Evolutionary conservation across 257 asterid genomes (phyloP), one percentile per base, ranked within the genome.

Genomic region (Striga asiatica): DNA sequence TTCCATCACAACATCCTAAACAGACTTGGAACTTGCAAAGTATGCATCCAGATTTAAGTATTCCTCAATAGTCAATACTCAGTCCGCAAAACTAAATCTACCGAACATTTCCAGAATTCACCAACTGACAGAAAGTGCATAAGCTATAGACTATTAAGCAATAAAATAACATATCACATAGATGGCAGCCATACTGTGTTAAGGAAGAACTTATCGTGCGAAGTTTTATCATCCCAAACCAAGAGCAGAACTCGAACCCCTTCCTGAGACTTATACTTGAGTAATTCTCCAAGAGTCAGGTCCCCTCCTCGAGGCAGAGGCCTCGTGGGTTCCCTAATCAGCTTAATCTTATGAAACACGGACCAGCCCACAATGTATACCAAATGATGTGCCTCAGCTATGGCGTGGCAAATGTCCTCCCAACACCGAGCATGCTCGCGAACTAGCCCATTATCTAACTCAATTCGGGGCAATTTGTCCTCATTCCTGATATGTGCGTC

Each of bases 211-310:
- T 68, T 81, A 60, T 76, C 69, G 17, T 85, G 97, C 3, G 97
- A 89, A 60, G 96, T 87, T 76, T 80, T 86, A 65, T 89, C 98
- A 72, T 89, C 98, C 98, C 98, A 89, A 64, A 80, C 73, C 66
- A 89, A 68, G 45, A 89, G 68, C 72, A 89, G 75, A 75, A 89
- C 96, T 37, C 98, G 78, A 62, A 89, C 96, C 42, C 98, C 98
- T 73, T 89, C 98, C 70, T 89, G 74, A 2, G 98, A 83, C 62
- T 89, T 89, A 56, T 83, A 86, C 84, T 89, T 89, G 66, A 89
- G 66, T 60, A 89, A 55, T 54, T 89, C 98, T 59, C 98, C 98
- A 6, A 89, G 89, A 29, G 83, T 89, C 65, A 89, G 66, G 34
- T 85, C 83, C 42, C 97, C 93, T 2, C 95, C 97, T 32, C 93